Evolutionary conservation across 768 basidiomycete genomes (phyloP).

Genomic region (Amanita pallidorosea): DNA sequence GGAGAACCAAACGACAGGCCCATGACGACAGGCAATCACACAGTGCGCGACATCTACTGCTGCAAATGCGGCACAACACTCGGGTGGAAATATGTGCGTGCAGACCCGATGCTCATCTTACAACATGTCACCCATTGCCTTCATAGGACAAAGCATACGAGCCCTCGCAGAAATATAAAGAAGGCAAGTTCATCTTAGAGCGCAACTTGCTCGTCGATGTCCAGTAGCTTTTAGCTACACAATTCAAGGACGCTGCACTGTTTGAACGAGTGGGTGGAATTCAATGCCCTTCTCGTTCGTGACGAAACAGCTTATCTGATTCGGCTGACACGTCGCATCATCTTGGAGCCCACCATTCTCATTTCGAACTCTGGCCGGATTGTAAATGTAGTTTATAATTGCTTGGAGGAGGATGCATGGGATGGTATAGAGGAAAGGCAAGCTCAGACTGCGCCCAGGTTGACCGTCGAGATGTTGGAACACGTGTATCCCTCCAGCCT

Average conservation of each 20-base stretch:
- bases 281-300: constrained; percentile 1
- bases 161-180: constrained; percentile 89
- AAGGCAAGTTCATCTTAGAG: constrained; percentile 97
- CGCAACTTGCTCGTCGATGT: constrained; percentile 83
- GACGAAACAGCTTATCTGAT: neutral
- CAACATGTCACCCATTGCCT: neutral
- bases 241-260: neutral
- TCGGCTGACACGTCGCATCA: constrained; percentile 11
- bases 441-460: neutral
- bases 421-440: constrained; percentile 1
- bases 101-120: neutral
- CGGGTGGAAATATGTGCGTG: constrained; percentile 96
- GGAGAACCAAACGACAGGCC: constrained; percentile 85
- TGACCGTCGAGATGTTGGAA: neutral
- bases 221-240: constrained; percentile 33
- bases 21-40: constrained; percentile 97
- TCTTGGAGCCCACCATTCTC: constrained; percentile 12
- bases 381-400: constrained; percentile 9
- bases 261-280: constrained; percentile 1
- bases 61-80: constrained; percentile 77
- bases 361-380: constrained; percentile 15
- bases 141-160: constrained; percentile 86
- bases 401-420: constrained; percentile 7
- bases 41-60: constrained; percentile 93
- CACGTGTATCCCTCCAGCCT: neutral